Percentiles rank a stretch among this genome's conserved stretches.
Evolutionary conservation across 306 rosid species (phyloP).

Genomic region (Vicia faba): DNA sequence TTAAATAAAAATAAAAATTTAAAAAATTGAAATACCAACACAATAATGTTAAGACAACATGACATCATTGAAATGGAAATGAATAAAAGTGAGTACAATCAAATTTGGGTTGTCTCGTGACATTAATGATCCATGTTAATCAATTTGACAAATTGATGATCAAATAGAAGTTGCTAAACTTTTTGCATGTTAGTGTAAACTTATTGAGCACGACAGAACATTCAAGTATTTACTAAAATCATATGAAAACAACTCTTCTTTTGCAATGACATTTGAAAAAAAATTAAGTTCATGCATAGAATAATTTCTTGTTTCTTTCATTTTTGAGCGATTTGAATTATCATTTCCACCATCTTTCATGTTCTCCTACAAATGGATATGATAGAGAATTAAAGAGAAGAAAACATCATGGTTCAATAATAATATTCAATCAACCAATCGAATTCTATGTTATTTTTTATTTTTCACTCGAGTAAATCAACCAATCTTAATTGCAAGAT

Average conservation of each 20-base stretch:
- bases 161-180: slow-evolving; percentile 5
- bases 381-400: too few species aligned
- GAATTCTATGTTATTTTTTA: too few species aligned
- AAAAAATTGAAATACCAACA: background rate
- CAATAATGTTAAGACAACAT: slow-evolving; percentile 42
- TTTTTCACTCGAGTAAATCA: too few species aligned
- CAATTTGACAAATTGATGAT: slow-evolving; percentile 22
- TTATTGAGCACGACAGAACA: slow-evolving; percentile 5
- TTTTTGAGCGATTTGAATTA: background rate
- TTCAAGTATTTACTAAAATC: background rate
- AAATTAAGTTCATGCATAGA: too few species aligned
- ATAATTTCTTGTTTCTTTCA: too few species aligned
- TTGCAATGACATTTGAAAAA: too few species aligned
- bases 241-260: background rate
- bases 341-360: background rate
- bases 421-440: too few species aligned
- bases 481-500: too few species aligned
- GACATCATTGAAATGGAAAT: slow-evolving; percentile 30
- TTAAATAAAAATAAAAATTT: background rate
- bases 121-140: slow-evolving; percentile 17
- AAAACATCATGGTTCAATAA: too few species aligned
- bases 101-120: slow-evolving; percentile 5
- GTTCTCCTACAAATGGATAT: too few species aligned
- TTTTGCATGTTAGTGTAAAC: slow-evolving; percentile 1
- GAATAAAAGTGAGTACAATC: background rate